Percentiles rank a stretch among this genome's conserved stretches.
phyloP scores from a whole-genome alignment of 805 yeast species.

The Wickerhamomyces chambardii region DNA sequence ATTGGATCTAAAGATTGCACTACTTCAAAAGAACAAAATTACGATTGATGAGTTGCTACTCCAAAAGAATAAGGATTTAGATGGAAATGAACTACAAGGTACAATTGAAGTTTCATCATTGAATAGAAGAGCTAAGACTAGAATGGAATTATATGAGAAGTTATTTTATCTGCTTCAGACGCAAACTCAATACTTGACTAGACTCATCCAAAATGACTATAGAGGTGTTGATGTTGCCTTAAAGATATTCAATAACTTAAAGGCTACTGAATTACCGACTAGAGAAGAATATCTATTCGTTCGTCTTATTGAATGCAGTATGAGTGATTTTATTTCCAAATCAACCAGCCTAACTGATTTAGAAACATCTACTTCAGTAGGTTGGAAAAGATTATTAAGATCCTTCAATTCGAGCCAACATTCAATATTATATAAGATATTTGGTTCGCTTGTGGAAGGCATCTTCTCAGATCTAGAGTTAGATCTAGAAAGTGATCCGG shows the following conservation, averaged over 20 bases:
- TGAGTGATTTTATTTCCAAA: conserved; percentile 27
- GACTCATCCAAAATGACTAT: conserved; percentile 33
- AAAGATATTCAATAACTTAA: conserved; percentile 15
- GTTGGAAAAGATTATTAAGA: conserved; percentile 35
- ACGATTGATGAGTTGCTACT: conserved; percentile 58
- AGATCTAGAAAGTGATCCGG: conserved; percentile 78
- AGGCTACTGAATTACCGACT: conserved; percentile 17
- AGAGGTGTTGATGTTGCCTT: conserved; percentile 18
- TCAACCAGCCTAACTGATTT: conserved; percentile 20
- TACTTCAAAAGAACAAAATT: conserved; percentile 72
- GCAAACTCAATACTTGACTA: conserved; percentile 62
- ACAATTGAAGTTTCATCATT: conserved; percentile 18
- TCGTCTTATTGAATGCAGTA: conserved; percentile 14
- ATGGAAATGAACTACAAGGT: conserved; percentile 1
- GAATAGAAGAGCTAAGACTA: conserved; percentile 27
- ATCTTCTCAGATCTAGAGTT: conserved; percentile 27
- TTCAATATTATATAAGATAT: conserved; percentile 19
- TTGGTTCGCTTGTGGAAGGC: conserved; percentile 27
- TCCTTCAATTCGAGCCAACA: conserved; percentile 30
- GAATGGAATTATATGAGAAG: conserved; percentile 66
- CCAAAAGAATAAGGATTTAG: conserved; percentile 25
- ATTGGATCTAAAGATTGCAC: conserved; percentile 67
- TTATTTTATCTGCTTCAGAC: conserved; percentile 79
- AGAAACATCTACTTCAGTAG: conserved; percentile 10
- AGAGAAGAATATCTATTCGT: conserved; percentile 17